Evolutionary conservation across 1,284 basidiomycete genomes (phyloP).

Genomic region (Caloboletus inedulis): DNA sequence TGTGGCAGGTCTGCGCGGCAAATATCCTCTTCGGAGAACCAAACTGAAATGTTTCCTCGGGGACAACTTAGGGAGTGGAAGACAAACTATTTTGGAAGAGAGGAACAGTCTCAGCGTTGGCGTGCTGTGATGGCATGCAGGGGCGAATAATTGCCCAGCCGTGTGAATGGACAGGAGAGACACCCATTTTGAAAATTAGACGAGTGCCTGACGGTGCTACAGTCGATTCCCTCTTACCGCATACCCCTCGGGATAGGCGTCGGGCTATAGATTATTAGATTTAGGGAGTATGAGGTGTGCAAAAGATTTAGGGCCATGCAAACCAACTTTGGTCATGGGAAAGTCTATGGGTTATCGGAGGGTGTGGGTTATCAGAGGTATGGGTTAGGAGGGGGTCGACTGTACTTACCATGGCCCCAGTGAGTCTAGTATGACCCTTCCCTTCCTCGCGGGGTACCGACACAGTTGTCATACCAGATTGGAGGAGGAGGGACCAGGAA

Average conservation of each 20-base stretch:
- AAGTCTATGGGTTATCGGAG: no score
- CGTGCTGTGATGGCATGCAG: not conserved
- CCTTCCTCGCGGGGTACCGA: not conserved
- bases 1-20: no score
- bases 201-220: not conserved
- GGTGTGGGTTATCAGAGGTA: no score
- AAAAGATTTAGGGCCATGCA: no score
- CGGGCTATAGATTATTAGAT: no score
- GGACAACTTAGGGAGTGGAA: not conserved
- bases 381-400: no score
- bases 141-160: not conserved
- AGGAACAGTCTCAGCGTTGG: not conserved
- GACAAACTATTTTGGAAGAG: not conserved
- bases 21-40: not conserved
- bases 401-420: no score
- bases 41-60: not conserved
- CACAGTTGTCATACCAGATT: not conserved
- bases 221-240: no score
- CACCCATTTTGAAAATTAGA: not conserved
- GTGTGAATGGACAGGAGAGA: not conserved
- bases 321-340: no score
- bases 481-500: no score
- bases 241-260: no score
- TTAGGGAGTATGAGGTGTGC: no score
- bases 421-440: not conserved